phyloP scores from a whole-genome alignment of 2,329 filamentous ascomycete genomes.

The Talaromyces sp. region DNA sequence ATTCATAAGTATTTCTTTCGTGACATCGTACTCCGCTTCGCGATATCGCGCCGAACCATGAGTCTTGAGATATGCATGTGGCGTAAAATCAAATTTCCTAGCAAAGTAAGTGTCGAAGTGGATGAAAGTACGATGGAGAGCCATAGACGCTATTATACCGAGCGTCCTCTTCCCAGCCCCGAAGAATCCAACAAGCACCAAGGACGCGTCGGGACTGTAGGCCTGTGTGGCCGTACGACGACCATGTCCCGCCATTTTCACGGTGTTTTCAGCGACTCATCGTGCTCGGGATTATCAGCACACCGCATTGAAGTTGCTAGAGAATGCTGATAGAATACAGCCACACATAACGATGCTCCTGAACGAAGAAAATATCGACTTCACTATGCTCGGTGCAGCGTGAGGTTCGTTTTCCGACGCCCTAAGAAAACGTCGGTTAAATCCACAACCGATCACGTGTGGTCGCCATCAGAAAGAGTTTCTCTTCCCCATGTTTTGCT shows the following conservation, averaged over 20 bases:
- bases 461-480: not conserved
- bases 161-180: slow-evolving; percentile 72
- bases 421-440: not conserved
- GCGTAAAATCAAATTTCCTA: not conserved
- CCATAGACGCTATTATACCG: slow-evolving; percentile 68
- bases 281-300: not conserved
- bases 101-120: slow-evolving; percentile 63
- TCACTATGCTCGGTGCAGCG: not conserved
- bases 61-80: slow-evolving; percentile 4
- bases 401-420: not conserved
- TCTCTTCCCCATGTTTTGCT: slow-evolving; percentile 29
- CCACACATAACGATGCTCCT: not conserved
- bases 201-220: slow-evolving; percentile 61
- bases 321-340: not conserved
- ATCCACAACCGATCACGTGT: slow-evolving; percentile 6
- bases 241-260: not conserved
- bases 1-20: slow-evolving; percentile 35
- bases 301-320: not conserved
- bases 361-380: not conserved
- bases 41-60: slow-evolving; percentile 1
- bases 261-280: not conserved
- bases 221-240: not conserved
- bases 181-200: slow-evolving; percentile 68
- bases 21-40: not conserved
- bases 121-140: slow-evolving; percentile 63